Evolutionary conservation across 208 protist genomes (phyloP).

Genomic region (Leishmania arabica): DNA sequence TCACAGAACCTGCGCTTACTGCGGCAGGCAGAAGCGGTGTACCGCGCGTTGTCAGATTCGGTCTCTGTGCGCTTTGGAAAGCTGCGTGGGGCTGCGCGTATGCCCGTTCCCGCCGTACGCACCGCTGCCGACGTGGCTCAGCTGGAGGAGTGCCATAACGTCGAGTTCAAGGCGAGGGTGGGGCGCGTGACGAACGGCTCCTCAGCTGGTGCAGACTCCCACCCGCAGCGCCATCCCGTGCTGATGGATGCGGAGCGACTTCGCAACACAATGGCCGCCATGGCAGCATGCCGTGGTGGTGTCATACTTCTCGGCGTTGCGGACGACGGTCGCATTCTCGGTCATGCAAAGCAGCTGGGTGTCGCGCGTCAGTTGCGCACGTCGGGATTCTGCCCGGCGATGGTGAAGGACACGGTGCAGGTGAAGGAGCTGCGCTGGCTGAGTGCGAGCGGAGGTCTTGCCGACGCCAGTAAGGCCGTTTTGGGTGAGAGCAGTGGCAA

Average conservation of each 20-base stretch:
- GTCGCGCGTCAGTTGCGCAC: conserved; percentile 45
- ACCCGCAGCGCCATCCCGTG: neutral
- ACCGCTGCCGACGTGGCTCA: conserved; percentile 48
- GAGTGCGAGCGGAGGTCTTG: neutral
- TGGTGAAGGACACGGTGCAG: conserved; percentile 72
- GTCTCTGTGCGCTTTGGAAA: conserved; percentile 67
- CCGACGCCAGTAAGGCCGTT: neutral
- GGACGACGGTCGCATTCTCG: conserved; percentile 68
- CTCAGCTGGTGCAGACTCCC: neutral
- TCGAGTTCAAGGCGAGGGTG: conserved; percentile 81
- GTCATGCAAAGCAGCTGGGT: conserved; percentile 50
- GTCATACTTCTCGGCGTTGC: conserved; percentile 77
- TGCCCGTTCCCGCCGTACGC: conserved; percentile 32
- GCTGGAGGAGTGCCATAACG: conserved; percentile 58
- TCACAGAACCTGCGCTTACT: conserved; percentile 18
- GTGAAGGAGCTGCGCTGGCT: conserved; percentile 65
- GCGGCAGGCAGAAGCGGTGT: conserved; percentile 35
- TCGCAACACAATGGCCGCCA: conserved; percentile 80
- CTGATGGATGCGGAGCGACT: conserved; percentile 71
- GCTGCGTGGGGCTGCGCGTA: conserved; percentile 35
- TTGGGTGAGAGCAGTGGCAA: neutral
- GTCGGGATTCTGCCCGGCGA: conserved; percentile 83
- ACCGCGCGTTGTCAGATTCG: conserved; percentile 56
- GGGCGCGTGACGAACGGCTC: neutral
- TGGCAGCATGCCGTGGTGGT: conserved; percentile 77